Conservation (phyloP, 306 rosid genomes). For the Vigna hirtella region DNA sequence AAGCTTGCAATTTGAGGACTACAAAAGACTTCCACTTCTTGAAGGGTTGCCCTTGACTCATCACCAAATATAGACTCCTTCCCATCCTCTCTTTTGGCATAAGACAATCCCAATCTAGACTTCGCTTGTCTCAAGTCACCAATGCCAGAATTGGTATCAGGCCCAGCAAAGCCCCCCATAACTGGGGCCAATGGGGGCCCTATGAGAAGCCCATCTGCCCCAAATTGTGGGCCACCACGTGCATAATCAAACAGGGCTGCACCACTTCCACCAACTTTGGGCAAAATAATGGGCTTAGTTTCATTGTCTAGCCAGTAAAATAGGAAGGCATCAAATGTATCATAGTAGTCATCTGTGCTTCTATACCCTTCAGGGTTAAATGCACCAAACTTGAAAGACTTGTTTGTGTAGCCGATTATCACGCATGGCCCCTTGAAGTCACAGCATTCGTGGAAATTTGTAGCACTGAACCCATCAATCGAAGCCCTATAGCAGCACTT, state of each 20-base stretch:
- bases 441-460: conserved; percentile 73
- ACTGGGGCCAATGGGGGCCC: conserved; percentile 61
- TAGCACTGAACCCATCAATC: conserved; percentile 81
- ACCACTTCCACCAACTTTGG: conserved; percentile 60
- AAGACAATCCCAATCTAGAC: conserved; percentile 86
- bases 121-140: conserved; percentile 85
- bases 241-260: conserved; percentile 62
- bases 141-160: conserved; percentile 59
- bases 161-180: conserved; percentile 65
- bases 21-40: conserved; percentile 85
- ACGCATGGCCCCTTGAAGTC: conserved; percentile 96
- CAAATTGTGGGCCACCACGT: conserved; percentile 88
- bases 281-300: conserved; percentile 46
- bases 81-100: conserved; percentile 86
- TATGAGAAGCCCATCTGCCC: conserved; percentile 80
- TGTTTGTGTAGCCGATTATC: conserved; percentile 81
- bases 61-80: conserved; percentile 87
- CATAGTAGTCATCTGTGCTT: conserved; percentile 94
- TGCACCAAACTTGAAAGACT: conserved; percentile 91
- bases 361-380: conserved; percentile 93
- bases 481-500: conserved; percentile 90
- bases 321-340: conserved; percentile 84
- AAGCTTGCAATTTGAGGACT: conserved; percentile 92
- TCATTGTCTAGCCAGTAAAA: conserved; percentile 56
- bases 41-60: conserved; percentile 67